These are phyloP conservation scores for Arbutus unedo DNA, from an alignment of 148 eudicot species.

Conservation along the genomic window DNA sequence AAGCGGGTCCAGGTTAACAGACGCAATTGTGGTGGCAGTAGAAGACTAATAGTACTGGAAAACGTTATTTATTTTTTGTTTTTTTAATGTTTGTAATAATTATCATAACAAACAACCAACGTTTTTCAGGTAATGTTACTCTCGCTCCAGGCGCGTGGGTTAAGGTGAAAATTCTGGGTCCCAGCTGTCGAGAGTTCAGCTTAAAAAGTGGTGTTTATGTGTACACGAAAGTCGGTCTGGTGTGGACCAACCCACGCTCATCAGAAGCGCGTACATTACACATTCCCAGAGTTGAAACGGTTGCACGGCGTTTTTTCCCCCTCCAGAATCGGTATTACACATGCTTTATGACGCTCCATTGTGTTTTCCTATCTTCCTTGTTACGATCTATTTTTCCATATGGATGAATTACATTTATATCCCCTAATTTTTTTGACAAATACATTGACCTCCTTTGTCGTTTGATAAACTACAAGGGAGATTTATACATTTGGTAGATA, in stretches of 20 bases:
- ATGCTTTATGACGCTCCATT: too few relatives aligned
- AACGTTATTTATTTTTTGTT: background rate
- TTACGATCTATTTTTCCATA: too few relatives aligned
- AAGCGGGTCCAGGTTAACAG: background rate
- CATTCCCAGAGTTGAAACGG: background rate
- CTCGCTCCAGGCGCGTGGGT: background rate
- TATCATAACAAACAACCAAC: too few relatives aligned
- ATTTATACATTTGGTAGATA: too few relatives aligned
- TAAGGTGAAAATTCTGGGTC: background rate
- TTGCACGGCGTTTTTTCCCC: background rate
- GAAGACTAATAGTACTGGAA: background rate
- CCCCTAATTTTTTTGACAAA: too few relatives aligned
- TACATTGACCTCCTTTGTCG: too few relatives aligned
- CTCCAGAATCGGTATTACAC: background rate
- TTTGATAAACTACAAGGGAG: too few relatives aligned
- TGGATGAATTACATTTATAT: too few relatives aligned
- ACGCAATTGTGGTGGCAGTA: slow-evolving; percentile 4
- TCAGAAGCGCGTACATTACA: background rate
- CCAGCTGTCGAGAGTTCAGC: background rate
- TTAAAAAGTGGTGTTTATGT: background rate
- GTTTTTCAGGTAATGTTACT: too few relatives aligned
- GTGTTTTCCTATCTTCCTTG: too few relatives aligned
- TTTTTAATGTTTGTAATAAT: background rate
- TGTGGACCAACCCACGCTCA: background rate
- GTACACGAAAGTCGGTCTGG: background rate